These are phyloP conservation scores for Hibiscus trionum DNA, from an alignment of 345 rosid genomes.

Conservation along the genomic window DNA sequence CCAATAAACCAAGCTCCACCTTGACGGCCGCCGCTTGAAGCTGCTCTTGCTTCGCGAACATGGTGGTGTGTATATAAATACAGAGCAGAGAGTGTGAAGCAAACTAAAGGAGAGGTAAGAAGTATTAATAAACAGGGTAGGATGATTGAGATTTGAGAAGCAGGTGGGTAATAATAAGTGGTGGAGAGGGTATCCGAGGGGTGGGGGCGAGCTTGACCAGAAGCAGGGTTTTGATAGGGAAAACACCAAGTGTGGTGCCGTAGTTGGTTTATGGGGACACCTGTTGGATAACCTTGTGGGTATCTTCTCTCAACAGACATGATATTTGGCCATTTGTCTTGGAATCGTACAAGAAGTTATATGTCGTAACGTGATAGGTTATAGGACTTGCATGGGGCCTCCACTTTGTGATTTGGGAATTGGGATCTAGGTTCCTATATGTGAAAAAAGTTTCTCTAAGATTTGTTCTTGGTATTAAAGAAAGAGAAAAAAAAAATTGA, in stretches of 20 bases:
- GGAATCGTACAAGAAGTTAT: background rate
- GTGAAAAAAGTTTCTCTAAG: background rate
- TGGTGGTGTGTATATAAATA: background rate
- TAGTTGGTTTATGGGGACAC: conserved; percentile 7
- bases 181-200: conserved; percentile 3
- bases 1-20: background rate
- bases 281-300: background rate
- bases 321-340: background rate
- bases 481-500: background rate
- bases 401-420: background rate
- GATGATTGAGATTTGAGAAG: background rate
- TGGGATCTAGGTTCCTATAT: background rate
- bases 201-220: conserved; percentile 7
- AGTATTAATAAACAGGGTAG: too few species aligned
- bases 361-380: conserved; percentile 6
- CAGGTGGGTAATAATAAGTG: background rate
- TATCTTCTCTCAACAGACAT: conserved; percentile 1
- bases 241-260: background rate
- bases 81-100: background rate
- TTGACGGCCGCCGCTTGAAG: background rate
- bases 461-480: background rate
- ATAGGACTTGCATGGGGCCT: background rate
- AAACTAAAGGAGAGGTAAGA: background rate
- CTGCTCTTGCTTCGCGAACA: background rate
- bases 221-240: background rate